Percentiles rank a stretch among this genome's conserved stretches.
These are phyloP conservation scores for Mortierella sp. DNA, from an alignment of 371 early-diverging fungal species.

Conservation along the genomic window DNA sequence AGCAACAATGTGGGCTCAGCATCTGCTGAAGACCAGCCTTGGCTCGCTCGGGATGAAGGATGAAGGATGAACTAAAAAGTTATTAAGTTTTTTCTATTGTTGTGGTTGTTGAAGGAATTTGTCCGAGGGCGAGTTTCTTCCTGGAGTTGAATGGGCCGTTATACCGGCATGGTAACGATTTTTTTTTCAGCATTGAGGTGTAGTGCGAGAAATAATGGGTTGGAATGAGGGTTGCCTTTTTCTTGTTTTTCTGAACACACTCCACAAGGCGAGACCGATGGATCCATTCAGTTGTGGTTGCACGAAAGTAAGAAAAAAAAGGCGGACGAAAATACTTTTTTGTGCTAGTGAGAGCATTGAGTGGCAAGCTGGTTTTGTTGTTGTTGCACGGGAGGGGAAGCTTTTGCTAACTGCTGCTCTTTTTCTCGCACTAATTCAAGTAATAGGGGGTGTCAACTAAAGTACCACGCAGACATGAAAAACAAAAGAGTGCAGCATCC, in stretches of 20 bases:
- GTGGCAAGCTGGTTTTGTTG: not conserved
- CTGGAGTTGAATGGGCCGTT: not conserved
- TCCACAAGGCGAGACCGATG: not conserved
- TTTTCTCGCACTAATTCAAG: no score
- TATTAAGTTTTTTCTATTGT: not conserved
- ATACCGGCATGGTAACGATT: not conserved
- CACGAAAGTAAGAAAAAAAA: not conserved
- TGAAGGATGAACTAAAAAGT: not conserved
- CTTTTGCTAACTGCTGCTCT: not conserved
- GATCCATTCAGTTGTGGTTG: not conserved
- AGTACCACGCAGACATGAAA: not conserved
- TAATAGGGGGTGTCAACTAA: no score
- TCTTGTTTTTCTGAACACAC: no score
- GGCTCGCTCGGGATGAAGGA: not conserved
- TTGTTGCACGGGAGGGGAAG: not conserved
- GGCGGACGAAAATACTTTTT: conserved; percentile 1
- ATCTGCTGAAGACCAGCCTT: conserved; percentile 5
- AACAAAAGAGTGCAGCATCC: not conserved
- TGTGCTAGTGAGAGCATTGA: conserved; percentile 6
- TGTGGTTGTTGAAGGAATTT: conserved; percentile 1
- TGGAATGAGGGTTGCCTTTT: not conserved
- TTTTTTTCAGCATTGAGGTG: no score
- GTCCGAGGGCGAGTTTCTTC: not conserved
- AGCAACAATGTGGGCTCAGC: not conserved
- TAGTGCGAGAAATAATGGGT: not conserved